Percentiles rank a stretch among this genome's conserved stretches.
phyloP scores from a whole-genome alignment of 129 eudicot genomes.

The Escallonia herrerae region DNA sequence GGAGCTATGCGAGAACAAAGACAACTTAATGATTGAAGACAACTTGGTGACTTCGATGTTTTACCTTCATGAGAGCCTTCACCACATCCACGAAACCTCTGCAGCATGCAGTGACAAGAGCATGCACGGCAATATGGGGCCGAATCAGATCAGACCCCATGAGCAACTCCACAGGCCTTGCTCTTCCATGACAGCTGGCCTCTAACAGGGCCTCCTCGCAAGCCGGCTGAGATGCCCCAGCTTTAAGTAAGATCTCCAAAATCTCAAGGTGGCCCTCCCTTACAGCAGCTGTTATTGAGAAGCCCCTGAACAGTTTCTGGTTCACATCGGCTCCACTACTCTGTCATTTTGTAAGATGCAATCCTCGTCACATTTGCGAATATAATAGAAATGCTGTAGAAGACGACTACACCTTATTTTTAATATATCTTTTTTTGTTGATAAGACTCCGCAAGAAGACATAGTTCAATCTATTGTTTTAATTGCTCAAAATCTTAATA shows the following conservation, averaged over 20 bases:
- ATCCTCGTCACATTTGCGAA: conserved; percentile 9
- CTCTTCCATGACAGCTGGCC: conserved; percentile 80
- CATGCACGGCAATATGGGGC: conserved; percentile 75
- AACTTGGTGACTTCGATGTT: conserved; percentile 1
- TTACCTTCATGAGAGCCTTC: conserved; percentile 62
- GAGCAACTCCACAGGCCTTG: conserved; percentile 46
- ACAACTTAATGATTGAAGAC: background rate
- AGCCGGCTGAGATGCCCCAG: conserved; percentile 85
- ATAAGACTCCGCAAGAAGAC: conserved; percentile 8
- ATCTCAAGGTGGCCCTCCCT: conserved; percentile 83
- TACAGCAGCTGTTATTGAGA: conserved; percentile 73
- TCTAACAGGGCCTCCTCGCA: conserved; percentile 93
- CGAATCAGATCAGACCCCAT: conserved; percentile 83
- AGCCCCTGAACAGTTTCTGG: conserved; percentile 74
- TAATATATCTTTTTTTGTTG: background rate
- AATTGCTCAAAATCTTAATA: background rate
- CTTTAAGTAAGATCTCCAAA: conserved; percentile 73
- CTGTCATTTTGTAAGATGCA: conserved; percentile 37
- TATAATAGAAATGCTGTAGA: too few species aligned
- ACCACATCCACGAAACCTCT: conserved; percentile 80
- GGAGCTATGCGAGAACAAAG: too few species aligned
- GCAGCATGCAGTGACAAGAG: conserved; percentile 83
- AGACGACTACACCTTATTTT: too few species aligned
- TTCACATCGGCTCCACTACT: conserved; percentile 77
- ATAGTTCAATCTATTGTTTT: conserved; percentile 11